These are phyloP conservation scores for Cardamine chenopodiifolia DNA, from an alignment of 345 rosid species.

Conservation along the genomic window DNA sequence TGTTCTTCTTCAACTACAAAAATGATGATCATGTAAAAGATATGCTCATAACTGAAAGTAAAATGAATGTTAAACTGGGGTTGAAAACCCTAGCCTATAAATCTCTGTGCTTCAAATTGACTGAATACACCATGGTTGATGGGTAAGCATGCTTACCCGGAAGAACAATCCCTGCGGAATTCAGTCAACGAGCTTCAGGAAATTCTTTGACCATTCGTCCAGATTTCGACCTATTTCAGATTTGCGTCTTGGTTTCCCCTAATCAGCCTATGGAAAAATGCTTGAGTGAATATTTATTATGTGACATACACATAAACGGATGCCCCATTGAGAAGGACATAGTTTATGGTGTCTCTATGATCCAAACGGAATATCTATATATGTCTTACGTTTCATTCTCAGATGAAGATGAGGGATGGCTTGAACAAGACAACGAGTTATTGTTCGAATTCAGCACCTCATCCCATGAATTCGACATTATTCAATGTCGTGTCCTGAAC, in stretches of 20 bases:
- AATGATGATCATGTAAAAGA: too few relatives aligned
- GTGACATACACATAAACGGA: conserved; percentile 54
- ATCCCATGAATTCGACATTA: too few relatives aligned
- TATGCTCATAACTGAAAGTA: too few relatives aligned
- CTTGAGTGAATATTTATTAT: too few relatives aligned
- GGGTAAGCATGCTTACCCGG: background rate
- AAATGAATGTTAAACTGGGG: too few relatives aligned
- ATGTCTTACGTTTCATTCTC: background rate
- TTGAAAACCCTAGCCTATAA: too few relatives aligned
- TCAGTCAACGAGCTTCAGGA: background rate
- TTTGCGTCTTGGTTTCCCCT: background rate
- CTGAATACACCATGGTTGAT: too few relatives aligned
- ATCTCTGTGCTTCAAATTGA: too few relatives aligned
- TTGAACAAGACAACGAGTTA: background rate
- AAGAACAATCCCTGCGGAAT: background rate
- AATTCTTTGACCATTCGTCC: background rate
- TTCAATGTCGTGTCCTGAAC: too few relatives aligned
- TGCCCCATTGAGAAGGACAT: background rate
- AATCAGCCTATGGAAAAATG: too few relatives aligned
- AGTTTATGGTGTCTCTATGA: background rate
- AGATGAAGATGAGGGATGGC: background rate
- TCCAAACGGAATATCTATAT: background rate
- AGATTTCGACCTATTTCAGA: background rate
- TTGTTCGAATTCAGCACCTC: too few relatives aligned
- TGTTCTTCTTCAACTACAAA: too few relatives aligned